Percentiles rank a stretch among this genome's conserved stretches.
phyloP scores from a whole-genome alignment of 441 rosid genomes.

The Melastoma candidum region DNA sequence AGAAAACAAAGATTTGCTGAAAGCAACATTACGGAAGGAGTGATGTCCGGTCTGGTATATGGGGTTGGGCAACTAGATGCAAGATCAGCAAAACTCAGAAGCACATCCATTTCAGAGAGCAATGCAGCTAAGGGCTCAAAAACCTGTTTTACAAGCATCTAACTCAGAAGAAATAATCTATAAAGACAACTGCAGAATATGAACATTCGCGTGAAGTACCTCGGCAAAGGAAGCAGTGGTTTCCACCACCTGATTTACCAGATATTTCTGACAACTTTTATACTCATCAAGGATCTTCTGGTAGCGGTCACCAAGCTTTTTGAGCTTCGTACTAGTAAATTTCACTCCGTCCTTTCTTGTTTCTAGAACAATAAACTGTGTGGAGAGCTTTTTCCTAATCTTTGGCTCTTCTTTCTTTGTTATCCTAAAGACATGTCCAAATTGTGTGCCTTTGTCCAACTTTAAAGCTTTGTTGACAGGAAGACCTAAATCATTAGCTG shows the following conservation, averaged over 20 bases:
- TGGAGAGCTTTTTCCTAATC: conserved; percentile 76
- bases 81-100: conserved; percentile 93
- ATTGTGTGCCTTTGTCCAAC: conserved; percentile 88
- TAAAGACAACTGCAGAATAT: conserved; percentile 11
- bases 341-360: conserved; percentile 99
- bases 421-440: conserved; percentile 93
- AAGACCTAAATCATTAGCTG: conserved; percentile 78
- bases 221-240: conserved; percentile 74
- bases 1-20: conserved; percentile 10
- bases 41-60: conserved; percentile 86
- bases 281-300: conserved; percentile 85
- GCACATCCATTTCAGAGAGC: conserved; percentile 90
- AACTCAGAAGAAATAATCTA: conserved; percentile 11
- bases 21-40: conserved; percentile 45
- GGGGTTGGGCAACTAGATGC: conserved; percentile 90
- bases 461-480: conserved; percentile 72
- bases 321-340: conserved; percentile 92
- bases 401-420: conserved; percentile 99
- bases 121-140: conserved; percentile 63
- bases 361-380: conserved; percentile 86
- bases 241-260: conserved; percentile 74
- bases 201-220: conserved; percentile 27
- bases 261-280: conserved; percentile 67
- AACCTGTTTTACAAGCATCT: conserved; percentile 47
- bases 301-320: conserved; percentile 78